Evolutionary conservation across 352 stramenopile species (phyloP), one percentile per base, ranked within the genome.

Genomic region (Phytophthora niederhauseri): DNA sequence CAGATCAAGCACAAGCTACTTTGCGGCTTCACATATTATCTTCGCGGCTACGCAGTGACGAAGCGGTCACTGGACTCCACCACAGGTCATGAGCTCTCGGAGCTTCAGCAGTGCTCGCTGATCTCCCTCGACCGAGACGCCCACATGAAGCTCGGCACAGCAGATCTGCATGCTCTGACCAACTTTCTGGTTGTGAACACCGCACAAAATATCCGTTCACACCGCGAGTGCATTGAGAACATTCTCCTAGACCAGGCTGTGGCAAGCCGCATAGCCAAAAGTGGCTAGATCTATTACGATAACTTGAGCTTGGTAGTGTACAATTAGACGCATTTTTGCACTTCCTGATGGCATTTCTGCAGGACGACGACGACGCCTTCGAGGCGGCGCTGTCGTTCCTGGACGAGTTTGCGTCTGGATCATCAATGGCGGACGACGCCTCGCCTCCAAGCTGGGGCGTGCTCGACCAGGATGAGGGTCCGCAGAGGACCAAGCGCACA

Each of bases 341-440:
- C 3, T 49, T 49, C 41, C 41, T 12, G 2, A 67, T 67, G 61
- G 61, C 61, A 4, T 67, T 67, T 41, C 28, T 67, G 14, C 61
- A 67, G 20, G 61, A 68, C 3, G 61, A 56, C 7, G 53, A 68
- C 30, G 61, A 14, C 0, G 26, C 52, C 4, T 68, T 68, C 11
- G 52, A 68, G 30, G 61, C 61, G 0, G 61, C 61, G 9, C 9
- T 68, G 14, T 38, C 51, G 28, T 57, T 68, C 38, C 52, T 68
- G 14, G 53, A 68, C 20, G 57, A 67, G 38, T 71, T 67, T 28
- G 56, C 24, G 20, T 14, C 34, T 14, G 5, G 20, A 8, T 8
- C 28, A 11, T 19, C 38, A 11, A 26, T 45, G 30, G 36, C n/a
- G 9, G 63, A 49, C 34, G 36, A 22, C 0, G 0, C 8, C 4